Percentiles rank a stretch among this genome's conserved stretches.
phyloP scores from a whole-genome alignment of 2,329 filamentous ascomycete genomes.

The Scedosporium minutisporum region DNA sequence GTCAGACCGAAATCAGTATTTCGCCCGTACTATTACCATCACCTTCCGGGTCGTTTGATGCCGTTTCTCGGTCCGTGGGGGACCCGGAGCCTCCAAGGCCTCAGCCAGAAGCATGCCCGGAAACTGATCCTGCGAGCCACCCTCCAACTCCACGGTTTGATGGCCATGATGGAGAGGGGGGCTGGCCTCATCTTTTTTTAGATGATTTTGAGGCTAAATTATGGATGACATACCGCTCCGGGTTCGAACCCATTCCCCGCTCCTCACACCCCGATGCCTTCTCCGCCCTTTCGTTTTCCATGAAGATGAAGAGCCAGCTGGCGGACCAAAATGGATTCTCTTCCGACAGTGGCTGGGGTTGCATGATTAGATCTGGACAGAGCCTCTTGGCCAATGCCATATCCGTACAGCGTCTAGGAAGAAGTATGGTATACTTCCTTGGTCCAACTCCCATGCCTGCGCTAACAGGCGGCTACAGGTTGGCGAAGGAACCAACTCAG shows the following conservation, averaged over 20 bases:
- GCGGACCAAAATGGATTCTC: constrained; percentile 74
- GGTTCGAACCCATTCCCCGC: constrained; percentile 73
- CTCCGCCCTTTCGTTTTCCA: constrained; percentile 67
- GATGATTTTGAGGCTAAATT: constrained; percentile 87
- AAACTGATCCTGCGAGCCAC: not conserved
- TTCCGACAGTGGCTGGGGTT: constrained; percentile 93
- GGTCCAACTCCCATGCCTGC: not conserved
- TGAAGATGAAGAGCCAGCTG: constrained; percentile 73
- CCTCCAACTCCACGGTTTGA: not conserved
- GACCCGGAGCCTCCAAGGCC: not conserved
- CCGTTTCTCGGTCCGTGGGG: not conserved
- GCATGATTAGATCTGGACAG: constrained; percentile 96
- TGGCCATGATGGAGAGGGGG: constrained; percentile 34
- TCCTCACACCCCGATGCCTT: constrained; percentile 64
- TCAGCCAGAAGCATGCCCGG: not conserved
- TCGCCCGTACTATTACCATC: not conserved
- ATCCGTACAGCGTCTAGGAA: constrained; percentile 60
- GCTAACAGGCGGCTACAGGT: constrained; percentile 30
- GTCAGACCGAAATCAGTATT: not conserved
- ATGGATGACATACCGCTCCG: constrained; percentile 94
- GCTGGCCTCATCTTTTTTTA: constrained; percentile 79
- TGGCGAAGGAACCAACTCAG: constrained; percentile 60
- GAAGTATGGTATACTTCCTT: constrained; percentile 46
- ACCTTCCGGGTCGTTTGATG: not conserved
- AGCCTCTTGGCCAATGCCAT: constrained; percentile 84